Base-by-base conservation (phyloP, 176 grass and related monocot genomes). In the Guadua angustifolia region DNA sequence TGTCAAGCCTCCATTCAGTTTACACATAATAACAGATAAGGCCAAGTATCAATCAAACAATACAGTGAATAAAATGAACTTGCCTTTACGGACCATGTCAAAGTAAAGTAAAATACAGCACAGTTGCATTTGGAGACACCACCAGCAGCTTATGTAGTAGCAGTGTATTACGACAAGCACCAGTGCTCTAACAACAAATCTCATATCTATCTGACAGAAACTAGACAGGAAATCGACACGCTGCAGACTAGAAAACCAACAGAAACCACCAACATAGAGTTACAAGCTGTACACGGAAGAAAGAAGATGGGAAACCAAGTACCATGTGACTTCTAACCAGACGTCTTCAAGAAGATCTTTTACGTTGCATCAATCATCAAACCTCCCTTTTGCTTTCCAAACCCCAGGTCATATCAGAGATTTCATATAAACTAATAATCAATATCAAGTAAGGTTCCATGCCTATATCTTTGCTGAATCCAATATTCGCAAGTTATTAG, bases 221-320 rank as follows among this genome's bases (percentile, higher is more conserved):
- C 8, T 49, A 78, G 1, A 26, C 17, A 59, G 8, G 45, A 60
- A 59, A 79, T 40, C 26, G 10, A 70, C 14, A 58, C 2, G 40
- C 60, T 14, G 39, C 47, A 10, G 5, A 66, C 46, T n/a, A 25
- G 36, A 57, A 75, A 68, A 39, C 21, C 44, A 44, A 58, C 43
- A 46, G 11, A 83, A 71, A 75, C 22, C n/a, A 9, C 13, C 62
- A 82, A 61, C 74, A 80, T 19, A 19, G 33, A 18, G 9, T 71
- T 60, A 47, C 22, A 66, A 1, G 1, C 2, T 57, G 52, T 58
- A 75, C 5, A 70, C 35, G 24, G 26, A 68, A 62, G 52, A 55
- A 26, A 44, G 22, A 36, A 44, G 22, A 36, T 44, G 68, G 22
- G n/a, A 66, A 50, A 47, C 71, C 62, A 64, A 52, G n/a, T 75